Conservation (phyloP, 164 flowering plant species). For the Vitis amurensis region DNA sequence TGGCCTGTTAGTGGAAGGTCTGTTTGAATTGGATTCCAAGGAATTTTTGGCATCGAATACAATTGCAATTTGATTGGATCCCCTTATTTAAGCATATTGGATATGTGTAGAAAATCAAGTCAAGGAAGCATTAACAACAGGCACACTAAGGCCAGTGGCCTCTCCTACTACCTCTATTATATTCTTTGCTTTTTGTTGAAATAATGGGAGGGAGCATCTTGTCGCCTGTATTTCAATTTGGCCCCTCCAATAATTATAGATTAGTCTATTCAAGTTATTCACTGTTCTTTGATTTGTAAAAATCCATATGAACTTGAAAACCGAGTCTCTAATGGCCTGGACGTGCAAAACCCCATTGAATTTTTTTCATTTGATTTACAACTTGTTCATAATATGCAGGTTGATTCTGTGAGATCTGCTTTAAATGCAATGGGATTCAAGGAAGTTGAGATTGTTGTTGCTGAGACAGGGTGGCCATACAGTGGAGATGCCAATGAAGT, state of each 20-base stretch:
- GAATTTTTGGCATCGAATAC: too few species aligned
- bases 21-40: too few species aligned
- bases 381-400: conserved; percentile 33
- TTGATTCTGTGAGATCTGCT: conserved; percentile 84
- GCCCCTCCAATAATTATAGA: conserved; percentile 2
- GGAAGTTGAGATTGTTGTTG: conserved; percentile 82
- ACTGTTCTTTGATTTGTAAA: neutral
- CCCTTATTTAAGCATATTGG: too few species aligned
- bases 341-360: neutral
- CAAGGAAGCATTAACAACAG: too few species aligned
- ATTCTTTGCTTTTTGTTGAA: too few species aligned
- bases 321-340: neutral
- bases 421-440: conserved; percentile 63
- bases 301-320: too few species aligned
- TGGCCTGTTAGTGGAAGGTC: too few species aligned
- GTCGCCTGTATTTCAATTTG: neutral
- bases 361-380: neutral
- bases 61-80: too few species aligned
- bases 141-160: too few species aligned
- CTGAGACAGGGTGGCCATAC: conserved; percentile 98
- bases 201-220: too few species aligned
- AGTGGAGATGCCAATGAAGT: conserved; percentile 70
- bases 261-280: neutral
- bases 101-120: too few species aligned
- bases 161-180: too few species aligned